Conservation (phyloP, 164 flowering plant genomes). For the Warburgia ugandensis region DNA sequence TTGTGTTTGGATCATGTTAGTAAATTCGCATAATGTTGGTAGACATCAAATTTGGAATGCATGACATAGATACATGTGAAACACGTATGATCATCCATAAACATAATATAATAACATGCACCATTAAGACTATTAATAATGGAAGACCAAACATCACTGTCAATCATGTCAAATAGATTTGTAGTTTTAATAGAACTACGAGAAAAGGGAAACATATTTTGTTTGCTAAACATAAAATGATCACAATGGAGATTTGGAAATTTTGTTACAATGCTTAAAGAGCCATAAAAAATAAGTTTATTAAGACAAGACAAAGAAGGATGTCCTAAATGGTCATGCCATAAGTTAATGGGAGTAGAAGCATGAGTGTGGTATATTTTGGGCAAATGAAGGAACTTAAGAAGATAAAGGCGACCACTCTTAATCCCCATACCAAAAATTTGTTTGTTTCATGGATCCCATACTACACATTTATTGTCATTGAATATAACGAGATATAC, state of each 20-base stretch:
- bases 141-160: too few species aligned
- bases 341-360: not conserved
- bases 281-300: not conserved
- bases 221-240: not conserved
- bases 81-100: too few species aligned
- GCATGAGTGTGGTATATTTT: not conserved
- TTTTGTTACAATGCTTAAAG: not conserved
- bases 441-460: too few species aligned
- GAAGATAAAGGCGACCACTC: not conserved
- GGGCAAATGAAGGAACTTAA: not conserved
- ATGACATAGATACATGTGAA: too few species aligned
- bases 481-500: too few species aligned
- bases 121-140: not conserved
- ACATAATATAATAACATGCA: too few species aligned
- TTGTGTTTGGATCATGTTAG: not conserved
- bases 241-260: not conserved
- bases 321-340: not conserved
- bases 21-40: not conserved
- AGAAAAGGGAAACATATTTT: not conserved
- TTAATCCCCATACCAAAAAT: not conserved
- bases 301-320: not conserved
- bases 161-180: too few species aligned
- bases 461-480: too few species aligned
- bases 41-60: not conserved
- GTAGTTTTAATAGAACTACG: too few species aligned